Evolutionary conservation across 441 rosid genomes (phyloP).

Genomic region (Populus hybrid): DNA sequence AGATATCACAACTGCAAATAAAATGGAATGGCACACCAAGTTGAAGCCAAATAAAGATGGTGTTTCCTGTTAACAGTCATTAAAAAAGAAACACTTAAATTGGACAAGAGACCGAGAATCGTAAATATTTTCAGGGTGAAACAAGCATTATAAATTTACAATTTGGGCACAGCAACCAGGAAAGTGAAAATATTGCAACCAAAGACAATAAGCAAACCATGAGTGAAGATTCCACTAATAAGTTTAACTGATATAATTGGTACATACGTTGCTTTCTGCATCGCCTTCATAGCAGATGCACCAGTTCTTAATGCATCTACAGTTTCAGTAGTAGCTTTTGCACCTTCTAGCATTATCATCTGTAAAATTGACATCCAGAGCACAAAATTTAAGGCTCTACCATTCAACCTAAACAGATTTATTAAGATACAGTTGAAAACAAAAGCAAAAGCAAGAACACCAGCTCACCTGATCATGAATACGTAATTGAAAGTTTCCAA

Average conservation of each 20-base stretch:
- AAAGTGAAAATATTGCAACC: not conserved
- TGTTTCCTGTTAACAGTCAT: not conserved
- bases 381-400: not conserved
- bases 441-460: not conserved
- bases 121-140: not conserved
- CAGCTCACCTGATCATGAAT: conserved; percentile 82
- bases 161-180: not conserved
- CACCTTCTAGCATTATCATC: conserved; percentile 98
- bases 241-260: not conserved
- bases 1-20: not conserved
- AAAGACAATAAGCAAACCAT: not conserved
- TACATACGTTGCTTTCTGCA: conserved; percentile 93
- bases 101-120: not conserved
- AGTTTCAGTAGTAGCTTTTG: conserved; percentile 95
- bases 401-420: not conserved
- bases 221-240: not conserved
- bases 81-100: not conserved
- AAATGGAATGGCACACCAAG: not conserved
- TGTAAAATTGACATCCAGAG: conserved; percentile 23
- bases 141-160: not conserved
- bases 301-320: conserved; percentile 98
- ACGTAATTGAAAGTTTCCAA: conserved; percentile 89
- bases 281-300: conserved; percentile 95
- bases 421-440: not conserved
- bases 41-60: not conserved